Percentiles rank a stretch among this genome's conserved stretches.
phyloP scores from a whole-genome alignment of 345 rosid species.

The Salix purpurea region DNA sequence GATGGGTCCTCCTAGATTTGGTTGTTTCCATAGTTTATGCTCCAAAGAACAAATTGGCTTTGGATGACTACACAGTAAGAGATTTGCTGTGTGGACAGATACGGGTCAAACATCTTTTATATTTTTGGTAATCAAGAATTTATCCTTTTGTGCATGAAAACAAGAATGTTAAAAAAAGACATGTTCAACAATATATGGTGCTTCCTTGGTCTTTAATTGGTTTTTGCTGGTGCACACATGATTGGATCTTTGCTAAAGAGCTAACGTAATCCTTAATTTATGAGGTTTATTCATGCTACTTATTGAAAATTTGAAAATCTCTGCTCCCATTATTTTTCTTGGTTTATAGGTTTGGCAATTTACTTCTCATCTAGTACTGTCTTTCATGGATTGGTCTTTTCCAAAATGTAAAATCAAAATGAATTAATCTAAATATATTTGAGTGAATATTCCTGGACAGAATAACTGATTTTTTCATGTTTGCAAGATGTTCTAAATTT shows the following conservation, averaged over 20 bases:
- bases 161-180: not conserved
- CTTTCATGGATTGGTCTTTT: not conserved
- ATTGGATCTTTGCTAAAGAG: not conserved
- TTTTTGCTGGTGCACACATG: not conserved
- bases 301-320: not conserved
- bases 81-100: conserved; percentile 71
- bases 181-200: not conserved
- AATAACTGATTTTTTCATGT: not conserved
- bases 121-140: not conserved
- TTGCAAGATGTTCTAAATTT: not conserved
- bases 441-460: not conserved
- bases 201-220: not conserved
- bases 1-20: conserved; percentile 61
- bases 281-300: not conserved
- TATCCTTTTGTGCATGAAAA: not conserved
- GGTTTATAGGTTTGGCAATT: not conserved
- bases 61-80: conserved; percentile 59
- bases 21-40: conserved; percentile 60
- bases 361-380: not conserved
- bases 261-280: not conserved
- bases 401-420: not conserved
- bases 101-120: conserved; percentile 58
- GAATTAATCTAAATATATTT: not conserved
- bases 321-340: not conserved
- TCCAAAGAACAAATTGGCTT: conserved; percentile 67